phyloP scores from a whole-genome alignment of 352 stramenopile genomes.

The Achlya hypogyna region DNA sequence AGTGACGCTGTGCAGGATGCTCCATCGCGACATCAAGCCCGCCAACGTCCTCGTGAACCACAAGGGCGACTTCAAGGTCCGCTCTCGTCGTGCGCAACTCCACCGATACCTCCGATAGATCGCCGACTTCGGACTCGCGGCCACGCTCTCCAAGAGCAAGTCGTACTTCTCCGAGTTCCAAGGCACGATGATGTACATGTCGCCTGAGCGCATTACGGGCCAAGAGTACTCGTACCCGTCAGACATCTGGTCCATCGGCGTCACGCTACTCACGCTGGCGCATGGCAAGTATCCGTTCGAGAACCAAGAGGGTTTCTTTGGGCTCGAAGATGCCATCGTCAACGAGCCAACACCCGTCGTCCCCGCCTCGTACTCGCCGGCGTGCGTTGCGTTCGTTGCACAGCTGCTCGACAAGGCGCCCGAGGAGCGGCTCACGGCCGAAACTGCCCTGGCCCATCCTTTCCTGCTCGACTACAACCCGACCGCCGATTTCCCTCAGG shows the following conservation, averaged over 20 bases:
- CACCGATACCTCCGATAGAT: slow-evolving; percentile 28
- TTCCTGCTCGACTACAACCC: slow-evolving; percentile 56
- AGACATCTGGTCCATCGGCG: slow-evolving; percentile 70
- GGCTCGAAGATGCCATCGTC: slow-evolving; percentile 73
- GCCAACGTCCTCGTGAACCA: slow-evolving; percentile 84
- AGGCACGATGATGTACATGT: slow-evolving; percentile 94
- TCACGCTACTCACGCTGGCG: slow-evolving; percentile 57
- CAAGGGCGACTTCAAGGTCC: slow-evolving; percentile 76
- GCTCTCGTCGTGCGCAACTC: neutral
- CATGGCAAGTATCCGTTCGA: slow-evolving; percentile 64
- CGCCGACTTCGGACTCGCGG: slow-evolving; percentile 72
- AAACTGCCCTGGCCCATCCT: slow-evolving; percentile 84
- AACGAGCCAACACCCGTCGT: slow-evolving; percentile 59
- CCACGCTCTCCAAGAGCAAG: slow-evolving; percentile 57
- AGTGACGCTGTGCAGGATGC: slow-evolving; percentile 32
- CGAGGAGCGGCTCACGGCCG: slow-evolving; percentile 57
- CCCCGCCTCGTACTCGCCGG: slow-evolving; percentile 70
- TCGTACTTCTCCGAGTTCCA: slow-evolving; percentile 81
- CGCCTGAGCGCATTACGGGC: slow-evolving; percentile 85
- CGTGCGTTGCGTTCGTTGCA: slow-evolving; percentile 90
- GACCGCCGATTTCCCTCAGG: slow-evolving; percentile 23
- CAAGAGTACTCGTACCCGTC: slow-evolving; percentile 77
- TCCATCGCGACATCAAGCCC: slow-evolving; percentile 88
- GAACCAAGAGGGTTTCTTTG: slow-evolving; percentile 71
- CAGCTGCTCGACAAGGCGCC: slow-evolving; percentile 86